Evolutionary conservation across 495 filamentous ascomycete genomes (phyloP), one percentile per base, ranked within the genome.

Genomic region (Staphylotrichum tortipilum): DNA sequence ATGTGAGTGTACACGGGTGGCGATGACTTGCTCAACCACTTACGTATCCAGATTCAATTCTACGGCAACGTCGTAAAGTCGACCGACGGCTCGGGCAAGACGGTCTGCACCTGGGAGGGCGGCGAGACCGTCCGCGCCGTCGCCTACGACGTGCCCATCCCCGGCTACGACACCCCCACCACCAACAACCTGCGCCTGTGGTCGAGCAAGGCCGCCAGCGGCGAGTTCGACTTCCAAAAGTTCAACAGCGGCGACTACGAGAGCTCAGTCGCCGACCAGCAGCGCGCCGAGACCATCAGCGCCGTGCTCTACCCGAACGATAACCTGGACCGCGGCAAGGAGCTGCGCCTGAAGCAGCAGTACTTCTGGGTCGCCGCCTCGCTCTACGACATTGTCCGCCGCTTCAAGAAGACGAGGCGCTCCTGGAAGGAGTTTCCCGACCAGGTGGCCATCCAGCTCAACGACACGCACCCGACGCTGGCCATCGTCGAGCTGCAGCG

Each of bases 281-380:
- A 98, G 68, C 81, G 82, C 15, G 92, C 92, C 3, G 92, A 98
- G 73, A 96, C 94, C 36, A 97, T 98, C 67, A 95, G 89, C 31
- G 94, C 94, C 10, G 92, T 98, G 28, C 73, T 98, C 18, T 98
- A 98, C 59, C 92, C 92, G 6, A 98, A 98, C 62, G 92, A 98
- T 64, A 97, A 95, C 64, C 78, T 98, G 24, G 91, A 95, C 48
- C 83, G 87, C 52, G 92, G 92, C 44, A 98, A 98, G 68, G 92
- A 98, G 69, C 84, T 98, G 48, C 85, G 92, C 46, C 73, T 98
- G 61, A 98, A 97, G 77, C 92, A 98, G 64, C 92, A 98, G 67
- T 98, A 98, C 76, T 98, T 98, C 74, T 98, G 92, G 92, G 94
- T 94, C 68, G 90, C 92, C 43, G 92, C 92, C 7, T 97, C 94